Evolutionary conservation across 73 alveolate species (phyloP).

Genomic region (Paramecium sonneborni): DNA sequence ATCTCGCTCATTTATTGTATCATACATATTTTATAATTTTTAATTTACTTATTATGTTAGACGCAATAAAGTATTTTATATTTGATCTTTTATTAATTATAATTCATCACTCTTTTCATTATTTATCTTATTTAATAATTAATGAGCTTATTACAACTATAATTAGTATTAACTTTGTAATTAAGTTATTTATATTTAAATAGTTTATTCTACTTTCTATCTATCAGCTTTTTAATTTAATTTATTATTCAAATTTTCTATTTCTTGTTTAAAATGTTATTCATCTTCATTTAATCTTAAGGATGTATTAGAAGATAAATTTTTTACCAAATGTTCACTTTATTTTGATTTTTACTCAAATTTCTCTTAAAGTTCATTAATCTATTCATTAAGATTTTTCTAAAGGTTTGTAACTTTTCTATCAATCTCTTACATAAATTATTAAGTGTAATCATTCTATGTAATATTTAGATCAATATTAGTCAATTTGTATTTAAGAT

Average conservation of each 20-base stretch:
- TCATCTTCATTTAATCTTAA: slow-evolving; percentile 48
- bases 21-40: neutral
- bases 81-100: neutral
- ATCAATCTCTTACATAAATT: slow-evolving; percentile 27
- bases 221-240: neutral
- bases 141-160: neutral
- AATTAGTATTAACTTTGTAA: neutral
- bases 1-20: neutral
- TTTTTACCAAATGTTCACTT: slow-evolving; percentile 19
- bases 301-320: neutral
- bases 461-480: neutral
- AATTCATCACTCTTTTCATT: slow-evolving; percentile 44
- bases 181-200: neutral
- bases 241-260: neutral
- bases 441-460: slow-evolving; percentile 26
- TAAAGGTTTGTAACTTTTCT: neutral
- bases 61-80: neutral
- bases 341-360: neutral
- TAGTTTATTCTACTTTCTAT: neutral
- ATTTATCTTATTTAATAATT: slow-evolving; percentile 26
- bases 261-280: slow-evolving; percentile 9
- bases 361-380: neutral
- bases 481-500: neutral
- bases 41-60: neutral
- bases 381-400: slow-evolving; percentile 12